Percentiles rank a stretch among this genome's conserved stretches.
Conservation (phyloP, 2,329 filamentous ascomycete species). For the Capronia americana region DNA sequence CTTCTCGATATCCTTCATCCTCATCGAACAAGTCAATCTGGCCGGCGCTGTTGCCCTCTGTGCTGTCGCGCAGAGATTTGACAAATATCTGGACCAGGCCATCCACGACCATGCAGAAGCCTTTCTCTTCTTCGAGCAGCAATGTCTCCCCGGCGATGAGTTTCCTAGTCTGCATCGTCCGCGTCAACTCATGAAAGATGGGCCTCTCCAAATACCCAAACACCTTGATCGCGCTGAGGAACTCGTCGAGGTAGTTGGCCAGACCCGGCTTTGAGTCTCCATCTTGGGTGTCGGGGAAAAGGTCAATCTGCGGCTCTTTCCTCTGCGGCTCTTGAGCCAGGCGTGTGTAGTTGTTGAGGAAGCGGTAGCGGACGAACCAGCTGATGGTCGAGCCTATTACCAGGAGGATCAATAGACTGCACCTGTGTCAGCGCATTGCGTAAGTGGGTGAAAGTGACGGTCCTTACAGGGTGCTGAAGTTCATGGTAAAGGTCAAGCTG, state of each 20-base stretch:
- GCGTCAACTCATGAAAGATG: constrained; percentile 95
- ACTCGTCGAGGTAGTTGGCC: constrained; percentile 97
- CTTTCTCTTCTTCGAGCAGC: constrained; percentile 94
- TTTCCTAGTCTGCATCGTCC: constrained; percentile 97
- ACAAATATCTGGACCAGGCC: constrained; percentile 97
- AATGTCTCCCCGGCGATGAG: constrained; percentile 95
- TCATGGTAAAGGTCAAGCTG: constrained; percentile 97
- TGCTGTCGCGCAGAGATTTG: constrained; percentile 72
- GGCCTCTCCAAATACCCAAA: constrained; percentile 96
- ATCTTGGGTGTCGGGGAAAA: constrained; percentile 92
- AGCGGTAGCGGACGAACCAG: constrained; percentile 94
- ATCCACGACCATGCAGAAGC: constrained; percentile 96
- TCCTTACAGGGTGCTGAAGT: constrained; percentile 88
- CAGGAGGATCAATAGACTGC: constrained; percentile 75
- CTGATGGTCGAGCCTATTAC: constrained; percentile 82
- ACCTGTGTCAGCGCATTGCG: constrained; percentile 5
- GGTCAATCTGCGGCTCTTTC: constrained; percentile 92
- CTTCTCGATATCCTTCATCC: constrained; percentile 64
- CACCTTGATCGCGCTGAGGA: constrained; percentile 97
- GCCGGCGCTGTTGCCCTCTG: constrained; percentile 47
- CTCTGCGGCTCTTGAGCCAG: constrained; percentile 92
- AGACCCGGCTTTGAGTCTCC: constrained; percentile 87
- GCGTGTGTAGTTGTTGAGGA: constrained; percentile 95
- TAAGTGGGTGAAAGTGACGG: neutral
- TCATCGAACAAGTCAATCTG: constrained; percentile 69